Conservation (phyloP, 2,329 filamentous ascomycete genomes). For the Calycina marina region DNA sequence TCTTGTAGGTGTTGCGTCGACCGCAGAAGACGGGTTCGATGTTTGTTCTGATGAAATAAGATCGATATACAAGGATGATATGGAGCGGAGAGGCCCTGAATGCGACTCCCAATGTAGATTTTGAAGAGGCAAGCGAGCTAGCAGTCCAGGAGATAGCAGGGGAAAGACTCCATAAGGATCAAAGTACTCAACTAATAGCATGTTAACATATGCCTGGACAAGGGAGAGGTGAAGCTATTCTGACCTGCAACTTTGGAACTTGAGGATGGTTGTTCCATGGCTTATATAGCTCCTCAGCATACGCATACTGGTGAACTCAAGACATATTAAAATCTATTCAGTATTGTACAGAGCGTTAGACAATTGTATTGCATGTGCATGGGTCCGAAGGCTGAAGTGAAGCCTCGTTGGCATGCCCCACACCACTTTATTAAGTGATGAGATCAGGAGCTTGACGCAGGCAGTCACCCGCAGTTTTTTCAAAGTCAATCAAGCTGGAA, state of each 20-base stretch:
- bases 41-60: conserved; percentile 47
- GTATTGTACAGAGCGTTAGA: too few relatives aligned
- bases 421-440: too few relatives aligned
- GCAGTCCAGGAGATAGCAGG: conserved; percentile 62
- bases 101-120: conserved; percentile 98
- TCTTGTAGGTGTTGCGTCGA: conserved; percentile 20
- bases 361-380: too few relatives aligned
- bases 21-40: conserved; percentile 23
- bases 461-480: too few relatives aligned
- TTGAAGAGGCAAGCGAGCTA: conserved; percentile 66
- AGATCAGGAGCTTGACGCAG: too few relatives aligned
- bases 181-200: conserved; percentile 70
- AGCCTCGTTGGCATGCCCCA: too few relatives aligned
- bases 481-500: too few relatives aligned
- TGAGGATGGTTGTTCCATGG: conserved; percentile 53
- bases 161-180: conserved; percentile 85
- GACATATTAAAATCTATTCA: too few relatives aligned
- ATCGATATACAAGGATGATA: conserved; percentile 82
- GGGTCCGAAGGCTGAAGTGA: too few relatives aligned
- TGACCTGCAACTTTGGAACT: conserved; percentile 66
- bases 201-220: conserved; percentile 6
- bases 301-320: too few relatives aligned
- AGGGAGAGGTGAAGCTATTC: neutral
- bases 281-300: too few relatives aligned
- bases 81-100: conserved; percentile 78